Percentiles rank a stretch among this genome's conserved stretches.
These are phyloP conservation scores for Onygenales sp. DNA, from an alignment of 2,329 filamentous ascomycete species.

Conservation along the genomic window DNA sequence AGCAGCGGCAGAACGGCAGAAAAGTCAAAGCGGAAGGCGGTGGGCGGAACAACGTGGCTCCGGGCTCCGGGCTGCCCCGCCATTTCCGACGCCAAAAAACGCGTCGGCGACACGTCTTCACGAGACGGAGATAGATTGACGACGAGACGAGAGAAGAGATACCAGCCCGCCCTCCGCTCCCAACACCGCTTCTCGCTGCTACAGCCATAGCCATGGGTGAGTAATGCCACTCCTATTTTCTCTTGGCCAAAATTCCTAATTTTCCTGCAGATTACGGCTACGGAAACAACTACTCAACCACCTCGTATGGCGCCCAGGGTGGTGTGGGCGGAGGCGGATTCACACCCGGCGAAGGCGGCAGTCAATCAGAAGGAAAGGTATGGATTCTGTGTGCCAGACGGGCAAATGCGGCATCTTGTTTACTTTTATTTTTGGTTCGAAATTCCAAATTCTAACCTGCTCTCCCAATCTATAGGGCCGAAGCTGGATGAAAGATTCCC, in stretches of 20 bases:
- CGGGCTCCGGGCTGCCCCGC: slow-evolving; percentile 1
- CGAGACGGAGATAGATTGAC: background rate
- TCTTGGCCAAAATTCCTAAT: background rate
- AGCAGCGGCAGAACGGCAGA: background rate
- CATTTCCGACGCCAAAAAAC: slow-evolving; percentile 9
- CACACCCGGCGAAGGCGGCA: slow-evolving; percentile 43
- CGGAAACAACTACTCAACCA: slow-evolving; percentile 41
- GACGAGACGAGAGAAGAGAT: background rate
- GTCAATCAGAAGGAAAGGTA: slow-evolving; percentile 37
- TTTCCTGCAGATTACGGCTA: slow-evolving; percentile 24
- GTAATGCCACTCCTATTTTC: background rate
- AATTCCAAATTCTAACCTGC: background rate
- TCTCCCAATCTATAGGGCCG: background rate
- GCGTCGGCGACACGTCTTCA: slow-evolving; percentile 13
- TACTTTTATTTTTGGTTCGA: background rate
- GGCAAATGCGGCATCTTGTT: background rate
- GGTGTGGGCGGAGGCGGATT: slow-evolving; percentile 52
- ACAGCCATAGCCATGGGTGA: background rate
- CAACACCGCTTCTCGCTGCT: background rate
- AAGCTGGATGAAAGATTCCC: slow-evolving; percentile 65
- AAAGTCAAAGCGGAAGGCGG: slow-evolving; percentile 18
- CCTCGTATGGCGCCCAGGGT: slow-evolving; percentile 47
- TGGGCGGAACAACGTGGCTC: slow-evolving; percentile 15
- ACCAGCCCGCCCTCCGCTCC: background rate
- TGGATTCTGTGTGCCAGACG: slow-evolving; percentile 18